phyloP scores from a whole-genome alignment of 352 stramenopile genomes.

The Aphanomyces invadans region DNA sequence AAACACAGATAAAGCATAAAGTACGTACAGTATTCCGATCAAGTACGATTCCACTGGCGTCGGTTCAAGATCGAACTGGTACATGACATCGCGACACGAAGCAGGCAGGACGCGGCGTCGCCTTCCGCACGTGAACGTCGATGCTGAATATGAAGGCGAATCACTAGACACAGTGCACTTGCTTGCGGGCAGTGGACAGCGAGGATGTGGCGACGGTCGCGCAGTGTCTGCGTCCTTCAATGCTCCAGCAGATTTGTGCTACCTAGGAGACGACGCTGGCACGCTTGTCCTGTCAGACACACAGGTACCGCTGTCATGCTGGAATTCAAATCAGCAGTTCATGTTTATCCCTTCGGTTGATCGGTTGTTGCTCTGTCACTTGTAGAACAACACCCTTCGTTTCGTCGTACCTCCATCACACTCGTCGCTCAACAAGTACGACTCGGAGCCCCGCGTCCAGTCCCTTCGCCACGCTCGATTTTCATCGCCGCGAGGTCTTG shows the following conservation, averaged over 20 bases:
- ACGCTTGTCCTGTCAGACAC: constrained; percentile 11
- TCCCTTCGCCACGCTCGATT: constrained; percentile 28
- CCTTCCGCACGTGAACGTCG: background rate
- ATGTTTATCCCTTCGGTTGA: background rate
- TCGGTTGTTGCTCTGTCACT: background rate
- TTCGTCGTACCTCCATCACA: background rate
- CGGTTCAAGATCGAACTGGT: background rate
- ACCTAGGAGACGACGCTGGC: background rate
- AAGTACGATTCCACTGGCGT: background rate
- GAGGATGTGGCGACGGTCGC: constrained; percentile 11
- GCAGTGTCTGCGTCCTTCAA: constrained; percentile 8
- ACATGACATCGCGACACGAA: background rate
- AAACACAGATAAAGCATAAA: too few species aligned
- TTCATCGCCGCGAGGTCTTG: constrained; percentile 41
- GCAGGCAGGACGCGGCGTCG: background rate
- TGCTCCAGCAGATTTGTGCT: background rate
- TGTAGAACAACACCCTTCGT: constrained; percentile 20
- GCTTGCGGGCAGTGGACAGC: constrained; percentile 7
- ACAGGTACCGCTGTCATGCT: background rate
- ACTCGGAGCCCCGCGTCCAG: background rate
- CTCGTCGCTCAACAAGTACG: background rate
- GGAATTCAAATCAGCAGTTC: background rate
- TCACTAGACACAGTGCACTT: background rate
- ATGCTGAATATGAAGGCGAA: background rate
- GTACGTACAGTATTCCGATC: too few species aligned